A percentile compares a stretch with the other conserved stretches of the same genome.
Evolutionary conservation across 148 eudicot species (phyloP).

Genomic region (Vaccinium corymbosum): DNA sequence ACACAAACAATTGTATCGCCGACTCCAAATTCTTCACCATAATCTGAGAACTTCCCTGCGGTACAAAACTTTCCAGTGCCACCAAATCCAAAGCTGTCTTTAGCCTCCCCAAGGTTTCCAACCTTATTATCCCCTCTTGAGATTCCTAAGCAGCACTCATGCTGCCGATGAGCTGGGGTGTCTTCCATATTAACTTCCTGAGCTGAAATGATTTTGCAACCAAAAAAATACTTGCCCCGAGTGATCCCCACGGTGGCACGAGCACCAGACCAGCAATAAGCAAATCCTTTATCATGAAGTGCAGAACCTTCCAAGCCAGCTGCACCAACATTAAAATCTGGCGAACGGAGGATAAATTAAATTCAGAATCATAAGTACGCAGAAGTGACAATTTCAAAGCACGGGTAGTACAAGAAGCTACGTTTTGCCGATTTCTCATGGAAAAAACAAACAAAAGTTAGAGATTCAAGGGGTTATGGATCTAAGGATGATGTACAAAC

Average conservation of each 20-base stretch:
- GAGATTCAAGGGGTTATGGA: too few relatives aligned
- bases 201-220: constrained; percentile 50
- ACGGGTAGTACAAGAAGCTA: too few relatives aligned
- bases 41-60: constrained; percentile 36
- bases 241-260: constrained; percentile 59
- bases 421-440: too few relatives aligned
- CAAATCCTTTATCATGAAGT: constrained; percentile 51
- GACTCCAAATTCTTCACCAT: constrained; percentile 54
- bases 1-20: constrained; percentile 60
- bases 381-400: too few relatives aligned
- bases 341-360: background rate
- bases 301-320: constrained; percentile 48
- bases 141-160: constrained; percentile 55
- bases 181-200: constrained; percentile 58
- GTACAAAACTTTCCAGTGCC: constrained; percentile 58
- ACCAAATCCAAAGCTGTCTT: constrained; percentile 52
- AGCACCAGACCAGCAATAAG: constrained; percentile 83
- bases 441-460: too few relatives aligned
- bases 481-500: too few relatives aligned
- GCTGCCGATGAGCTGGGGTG: constrained; percentile 42
- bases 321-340: constrained; percentile 61
- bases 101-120: constrained; percentile 65
- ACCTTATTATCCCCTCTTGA: constrained; percentile 52
- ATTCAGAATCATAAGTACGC: too few relatives aligned
- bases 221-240: constrained; percentile 64